A percentile compares a stretch with the other conserved stretches of the same genome.
Conservation (phyloP, 1,284 basidiomycete species). For the Leccinum fallax region DNA sequence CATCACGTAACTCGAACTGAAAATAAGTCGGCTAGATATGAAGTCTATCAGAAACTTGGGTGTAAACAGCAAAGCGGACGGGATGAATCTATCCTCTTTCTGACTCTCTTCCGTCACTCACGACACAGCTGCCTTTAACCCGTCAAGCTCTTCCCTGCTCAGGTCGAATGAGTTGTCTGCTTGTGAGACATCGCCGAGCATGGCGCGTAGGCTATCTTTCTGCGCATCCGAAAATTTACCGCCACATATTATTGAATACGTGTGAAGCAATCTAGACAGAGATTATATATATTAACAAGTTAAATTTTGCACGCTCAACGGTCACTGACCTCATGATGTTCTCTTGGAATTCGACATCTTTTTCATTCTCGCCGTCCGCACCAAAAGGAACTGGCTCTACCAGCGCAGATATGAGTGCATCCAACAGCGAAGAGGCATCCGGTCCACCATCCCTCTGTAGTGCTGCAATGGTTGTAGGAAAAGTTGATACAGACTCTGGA, state of each 20-base stretch:
- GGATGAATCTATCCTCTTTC: conserved; percentile 24
- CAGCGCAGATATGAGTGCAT: conserved; percentile 46
- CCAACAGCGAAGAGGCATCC: conserved; percentile 38
- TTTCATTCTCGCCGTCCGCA: conserved; percentile 66
- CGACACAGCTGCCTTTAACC: conserved; percentile 26
- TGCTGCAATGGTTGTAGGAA: conserved; percentile 48
- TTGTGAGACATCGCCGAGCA: conserved; percentile 29
- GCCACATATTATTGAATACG: conserved; percentile 50
- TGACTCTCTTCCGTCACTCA: conserved; percentile 20
- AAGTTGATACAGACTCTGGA: conserved; percentile 53
- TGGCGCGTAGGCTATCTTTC: conserved; percentile 42
- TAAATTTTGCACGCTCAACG: not conserved
- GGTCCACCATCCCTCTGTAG: conserved; percentile 41
- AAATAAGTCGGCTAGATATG: conserved; percentile 34
- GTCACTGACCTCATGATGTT: conserved; percentile 65
- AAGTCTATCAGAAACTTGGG: conserved; percentile 14
- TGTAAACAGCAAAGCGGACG: conserved; percentile 12
- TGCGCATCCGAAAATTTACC: conserved; percentile 47
- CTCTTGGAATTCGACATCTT: conserved; percentile 82
- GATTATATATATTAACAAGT: not conserved
- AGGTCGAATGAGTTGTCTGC: conserved; percentile 28
- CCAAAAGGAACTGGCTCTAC: conserved; percentile 63
- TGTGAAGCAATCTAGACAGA: conserved; percentile 51
- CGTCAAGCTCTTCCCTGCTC: conserved; percentile 30
- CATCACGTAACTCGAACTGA: conserved; percentile 29